Evolutionary conservation across 768 basidiomycete species (phyloP).

Genomic region (Podaxis pistillaris): DNA sequence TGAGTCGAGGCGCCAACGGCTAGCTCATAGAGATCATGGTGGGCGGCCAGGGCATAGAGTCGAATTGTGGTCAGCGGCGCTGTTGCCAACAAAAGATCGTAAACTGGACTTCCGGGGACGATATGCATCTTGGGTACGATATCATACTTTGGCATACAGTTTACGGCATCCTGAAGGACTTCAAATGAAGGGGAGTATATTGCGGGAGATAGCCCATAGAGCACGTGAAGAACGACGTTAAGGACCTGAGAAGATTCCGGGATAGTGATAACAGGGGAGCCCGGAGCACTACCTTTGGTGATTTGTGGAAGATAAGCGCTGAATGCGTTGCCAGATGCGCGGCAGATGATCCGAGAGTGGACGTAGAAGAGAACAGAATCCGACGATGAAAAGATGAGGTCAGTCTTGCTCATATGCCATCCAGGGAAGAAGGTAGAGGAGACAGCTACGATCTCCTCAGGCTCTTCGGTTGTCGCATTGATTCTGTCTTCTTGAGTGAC

Average conservation of each 20-base stretch:
- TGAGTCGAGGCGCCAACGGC: conserved; percentile 37
- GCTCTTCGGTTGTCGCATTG: too few relatives aligned
- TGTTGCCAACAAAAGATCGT: conserved; percentile 11
- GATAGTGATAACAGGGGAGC: conserved; percentile 33
- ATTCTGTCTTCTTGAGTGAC: too few relatives aligned
- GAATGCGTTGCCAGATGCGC: conserved; percentile 47
- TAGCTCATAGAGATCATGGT: conserved; percentile 29
- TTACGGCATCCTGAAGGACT: conserved; percentile 40
- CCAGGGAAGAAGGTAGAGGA: conserved; percentile 30
- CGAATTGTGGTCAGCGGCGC: conserved; percentile 31
- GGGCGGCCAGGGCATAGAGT: conserved; percentile 34
- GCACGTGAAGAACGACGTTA: conserved; percentile 51
- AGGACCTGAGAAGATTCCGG: conserved; percentile 42
- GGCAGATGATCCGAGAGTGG: conserved; percentile 40
- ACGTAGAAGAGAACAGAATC: conserved; percentile 67
- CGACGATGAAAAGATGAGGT: conserved; percentile 45
- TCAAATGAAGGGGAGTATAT: conserved; percentile 49
- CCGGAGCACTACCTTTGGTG: neutral
- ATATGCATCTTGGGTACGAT: conserved; percentile 21
- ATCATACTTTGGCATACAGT: conserved; percentile 23
- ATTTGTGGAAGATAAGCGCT: neutral
- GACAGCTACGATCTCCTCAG: conserved; percentile 14
- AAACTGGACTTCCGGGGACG: conserved; percentile 23
- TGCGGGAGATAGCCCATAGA: conserved; percentile 48
- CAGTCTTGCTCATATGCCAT: conserved; percentile 15